Evolutionary conservation across 805 yeast genomes (phyloP), one percentile per base, ranked within the genome.

Genomic region (Ogataea angusta): DNA sequence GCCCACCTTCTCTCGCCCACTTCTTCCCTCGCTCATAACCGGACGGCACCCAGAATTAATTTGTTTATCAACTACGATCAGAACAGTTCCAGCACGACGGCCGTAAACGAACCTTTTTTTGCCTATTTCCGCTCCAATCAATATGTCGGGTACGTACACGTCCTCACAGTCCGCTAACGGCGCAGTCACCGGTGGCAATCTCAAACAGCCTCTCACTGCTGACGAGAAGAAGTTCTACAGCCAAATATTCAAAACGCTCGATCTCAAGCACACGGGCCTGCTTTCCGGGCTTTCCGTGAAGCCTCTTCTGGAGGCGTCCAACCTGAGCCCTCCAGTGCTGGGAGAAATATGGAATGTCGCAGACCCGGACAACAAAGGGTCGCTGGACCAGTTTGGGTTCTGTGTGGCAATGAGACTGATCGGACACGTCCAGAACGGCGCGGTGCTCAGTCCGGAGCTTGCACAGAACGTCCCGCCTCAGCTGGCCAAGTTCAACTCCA

Each of bases 281-380:
- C 84, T 91, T 43, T 85, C 96, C 3, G 99, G 99, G 25, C 90
- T 84, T 27, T 79, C 82, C 28, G 86, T 95, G 10, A 78, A 93
- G 50, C 73, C 87, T 10, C 70, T 95, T 6, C 80, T 93, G 48
- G 95, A 89, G 53, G 85, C 84, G 44, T 81, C 95, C 3, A 95
- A 95, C 1, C 71, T 93, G 34, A 80, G 93, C 5, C 82, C 95
- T 3, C 70, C 80, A 13, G 67, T 76, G 22, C 70, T 93, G 25
- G 95, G 96, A 8, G 93, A 89, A 63, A 82, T 93, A 48, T 93
- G 99, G 99, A 90, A 85, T 61, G 60, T 85, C 25, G 89, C 96
- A n/a, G 99, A 93, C 64, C 75, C 77, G n/a, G 81, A 79, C 44
- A 88, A 88, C 66, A 73, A 80, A 48, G 99, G 99, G 0, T 85